Base-by-base conservation (phyloP, 305 asterid species). In the Fraxinus platypoda region DNA sequence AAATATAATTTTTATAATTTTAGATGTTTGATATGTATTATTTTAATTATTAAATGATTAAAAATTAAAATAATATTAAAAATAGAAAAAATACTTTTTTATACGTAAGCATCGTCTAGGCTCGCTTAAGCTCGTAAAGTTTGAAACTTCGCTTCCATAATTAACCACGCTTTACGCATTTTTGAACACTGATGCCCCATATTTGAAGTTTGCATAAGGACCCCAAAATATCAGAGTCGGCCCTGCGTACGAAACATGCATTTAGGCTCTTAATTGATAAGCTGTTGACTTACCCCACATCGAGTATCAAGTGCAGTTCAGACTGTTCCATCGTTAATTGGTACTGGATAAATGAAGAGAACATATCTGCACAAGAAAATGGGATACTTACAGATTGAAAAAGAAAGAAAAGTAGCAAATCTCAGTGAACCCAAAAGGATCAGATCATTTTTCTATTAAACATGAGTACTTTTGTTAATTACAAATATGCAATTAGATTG, bases 291-390 rank as follows among this genome's bases (percentile, higher is more conserved):
- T 80, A 84, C 91, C 86, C 91, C 91, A 75, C 89, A 88, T 74
- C 88, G 88, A 25, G 89, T 88, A 79, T 88, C 91, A n/a, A 88
- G 70, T 46, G 89, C 91, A 33, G 88, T 88, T 73, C 91, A 75
- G 13, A 88, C 81, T 2, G 84, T 82, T 41, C 89, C 91, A 81
- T 86, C 86, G 21, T 78, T 80, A 4, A 88, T 80, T 0, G 91
- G 89, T 28, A 88, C 84, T 37, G 13, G 46, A 12, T 15, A 46
- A 15, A 46, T 13, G 6, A 46, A 46, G 59, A 46, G 59, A 46
- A 46, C 59, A 46, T 5, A 46, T 46, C 19, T 13, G 19, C 6
- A 46, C 15, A 46, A 19, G 38, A 38, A 72, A 34, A 28, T 13
- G 2, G 25, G 38, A 72, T n/a, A 6, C 46, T 72, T 72, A 72